Evolutionary conservation across 2,329 filamentous ascomycete species (phyloP).

Genomic region (Helicocarpus griseus): DNA sequence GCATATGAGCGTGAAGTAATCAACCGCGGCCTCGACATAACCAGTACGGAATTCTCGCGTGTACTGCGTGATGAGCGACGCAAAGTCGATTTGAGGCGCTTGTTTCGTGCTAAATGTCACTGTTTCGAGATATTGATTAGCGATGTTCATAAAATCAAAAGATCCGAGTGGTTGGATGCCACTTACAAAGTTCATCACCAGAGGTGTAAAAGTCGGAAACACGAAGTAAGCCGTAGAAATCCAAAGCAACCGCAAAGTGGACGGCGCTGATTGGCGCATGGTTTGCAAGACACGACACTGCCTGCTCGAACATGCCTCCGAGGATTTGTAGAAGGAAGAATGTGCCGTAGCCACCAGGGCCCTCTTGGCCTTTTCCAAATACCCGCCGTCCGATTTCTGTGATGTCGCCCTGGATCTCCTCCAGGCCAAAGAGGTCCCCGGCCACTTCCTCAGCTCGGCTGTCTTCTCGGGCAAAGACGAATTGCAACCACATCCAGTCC

Average conservation of each 20-base stretch:
- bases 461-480: constrained; percentile 52
- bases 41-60: constrained; percentile 91
- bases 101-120: constrained; percentile 46
- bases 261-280: constrained; percentile 90
- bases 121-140: constrained; percentile 20
- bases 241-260: constrained; percentile 83
- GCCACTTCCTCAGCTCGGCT: constrained; percentile 52
- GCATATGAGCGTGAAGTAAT: constrained; percentile 86
- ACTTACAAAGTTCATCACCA: constrained; percentile 57
- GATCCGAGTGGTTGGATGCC: not conserved
- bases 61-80: constrained; percentile 86
- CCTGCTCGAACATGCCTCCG: constrained; percentile 88
- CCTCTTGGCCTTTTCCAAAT: constrained; percentile 74
- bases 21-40: constrained; percentile 78
- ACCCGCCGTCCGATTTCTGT: constrained; percentile 83
- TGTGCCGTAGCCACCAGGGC: constrained; percentile 70
- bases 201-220: constrained; percentile 70
- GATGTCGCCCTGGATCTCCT: constrained; percentile 68
- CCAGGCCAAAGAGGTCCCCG: constrained; percentile 53
- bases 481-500: constrained; percentile 60
- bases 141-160: constrained; percentile 3
- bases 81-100: constrained; percentile 81
- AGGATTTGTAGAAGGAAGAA: constrained; percentile 90
- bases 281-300: constrained; percentile 79
- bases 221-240: constrained; percentile 80